phyloP scores from a whole-genome alignment of 2,329 filamentous ascomycete species.

The Pseudocercospora musae region DNA sequence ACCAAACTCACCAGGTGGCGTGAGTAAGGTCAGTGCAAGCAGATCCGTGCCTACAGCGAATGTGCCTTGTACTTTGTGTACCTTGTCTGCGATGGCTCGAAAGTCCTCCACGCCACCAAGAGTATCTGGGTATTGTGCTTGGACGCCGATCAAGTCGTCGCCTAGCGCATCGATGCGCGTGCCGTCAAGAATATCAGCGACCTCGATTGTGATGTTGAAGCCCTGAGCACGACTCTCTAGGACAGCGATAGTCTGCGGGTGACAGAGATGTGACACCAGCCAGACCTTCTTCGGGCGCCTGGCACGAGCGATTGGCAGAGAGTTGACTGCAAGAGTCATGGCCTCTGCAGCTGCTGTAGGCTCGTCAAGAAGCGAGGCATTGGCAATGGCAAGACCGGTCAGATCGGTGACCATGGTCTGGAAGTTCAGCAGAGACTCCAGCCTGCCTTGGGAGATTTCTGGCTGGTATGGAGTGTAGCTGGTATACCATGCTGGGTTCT shows the following conservation, averaged over 20 bases:
- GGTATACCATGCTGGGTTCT: conserved; percentile 95
- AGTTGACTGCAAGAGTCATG: conserved; percentile 87
- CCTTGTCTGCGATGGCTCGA: conserved; percentile 66
- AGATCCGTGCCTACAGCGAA: conserved; percentile 88
- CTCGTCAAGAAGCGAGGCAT: conserved; percentile 88
- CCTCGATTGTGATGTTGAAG: conserved; percentile 78
- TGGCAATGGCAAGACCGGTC: conserved; percentile 81
- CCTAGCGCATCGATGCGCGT: conserved; percentile 69
- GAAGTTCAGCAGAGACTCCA: conserved; percentile 92
- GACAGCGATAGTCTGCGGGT: conserved; percentile 82
- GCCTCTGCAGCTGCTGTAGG: conserved; percentile 90
- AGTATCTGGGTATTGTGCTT: conserved; percentile 94
- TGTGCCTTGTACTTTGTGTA: conserved; percentile 73
- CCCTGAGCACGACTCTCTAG: conserved; percentile 81
- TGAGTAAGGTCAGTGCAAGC: conserved; percentile 79
- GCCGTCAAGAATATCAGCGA: conserved; percentile 67
- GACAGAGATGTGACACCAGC: conserved; percentile 76
- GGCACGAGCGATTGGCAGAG: conserved; percentile 65
- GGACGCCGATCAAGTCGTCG: conserved; percentile 78
- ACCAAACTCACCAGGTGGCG: conserved; percentile 88
- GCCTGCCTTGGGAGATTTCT: conserved; percentile 90
- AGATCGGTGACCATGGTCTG: conserved; percentile 90
- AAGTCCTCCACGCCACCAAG: conserved; percentile 77
- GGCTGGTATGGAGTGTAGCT: conserved; percentile 97
- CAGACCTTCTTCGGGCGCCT: conserved; percentile 76